Base-by-base conservation (phyloP, 75 land plant genomes). In the Picea sitchensis region DNA sequence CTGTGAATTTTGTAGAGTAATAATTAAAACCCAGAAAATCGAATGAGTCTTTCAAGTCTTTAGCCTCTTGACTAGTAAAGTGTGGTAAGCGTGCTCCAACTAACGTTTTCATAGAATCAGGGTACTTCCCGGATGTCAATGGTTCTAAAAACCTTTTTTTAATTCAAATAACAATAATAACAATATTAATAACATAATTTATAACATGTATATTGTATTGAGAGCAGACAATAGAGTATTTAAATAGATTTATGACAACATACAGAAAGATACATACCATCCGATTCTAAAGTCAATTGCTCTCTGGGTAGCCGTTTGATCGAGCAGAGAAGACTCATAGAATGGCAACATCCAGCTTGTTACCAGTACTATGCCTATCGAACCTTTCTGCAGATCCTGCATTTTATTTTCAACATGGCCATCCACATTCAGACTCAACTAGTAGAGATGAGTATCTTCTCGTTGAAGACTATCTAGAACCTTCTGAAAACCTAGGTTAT, bases 311-410 rank as follows among this genome's bases (percentile, higher is more conserved):
- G 88, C 85, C 18, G 38, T 78, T 8, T 41, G 38, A 67, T 86
- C 85, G 36, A 64, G 30, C 38, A 69, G 26, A 26, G 26, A 65
- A 9, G 77, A 62, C 18, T 73, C 68, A 0, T 77, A 59, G 60
- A 72, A 60, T 3, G 88, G 85, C 72, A 84, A 82, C 23, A 68
- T 73, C 88, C 88, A 86, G 69, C 72, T 30, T 4, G 54, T 62
- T 32, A 80, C 77, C 3, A 86, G 51, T 20, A 75, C 58, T 5
- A 86, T 80, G 30, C 88, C 86, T 51, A 86, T 83, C 3, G 57
- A 58, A 17, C 85, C 85, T 32, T 67, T 65, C 41, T 78, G 85
- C 60, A 68, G 51, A 5, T 23, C 73, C 87, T 86, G 82, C 86
- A 71, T 34, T 34, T 65, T 26, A 64, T 64, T 12, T 26, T 14